These are phyloP conservation scores for Sclerotinia minor DNA, from an alignment of 2,329 filamentous ascomycete genomes.

Conservation along the genomic window DNA sequence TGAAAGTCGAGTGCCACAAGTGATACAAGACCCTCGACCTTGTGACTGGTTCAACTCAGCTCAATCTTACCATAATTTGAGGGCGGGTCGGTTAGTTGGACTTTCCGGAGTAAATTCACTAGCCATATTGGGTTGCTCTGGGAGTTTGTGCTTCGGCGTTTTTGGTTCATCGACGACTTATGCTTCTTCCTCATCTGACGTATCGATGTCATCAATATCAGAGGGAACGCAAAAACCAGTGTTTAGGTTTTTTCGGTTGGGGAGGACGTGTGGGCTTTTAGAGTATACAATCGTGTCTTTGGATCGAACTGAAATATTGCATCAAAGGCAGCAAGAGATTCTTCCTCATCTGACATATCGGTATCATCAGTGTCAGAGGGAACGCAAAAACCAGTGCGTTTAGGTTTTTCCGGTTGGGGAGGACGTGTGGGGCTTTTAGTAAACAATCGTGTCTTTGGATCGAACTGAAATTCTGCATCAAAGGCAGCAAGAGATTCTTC, in stretches of 20 bases:
- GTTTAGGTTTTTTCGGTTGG: neutral
- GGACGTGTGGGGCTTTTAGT: neutral
- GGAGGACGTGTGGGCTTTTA: neutral
- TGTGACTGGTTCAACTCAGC: neutral
- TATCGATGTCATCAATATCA: neutral
- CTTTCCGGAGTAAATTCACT: slow-evolving; percentile 2
- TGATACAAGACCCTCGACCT: neutral
- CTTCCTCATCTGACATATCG: neutral
- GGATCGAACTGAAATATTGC: neutral
- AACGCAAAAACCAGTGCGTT: neutral
- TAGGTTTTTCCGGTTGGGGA: neutral
- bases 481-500: slow-evolving; percentile 19
- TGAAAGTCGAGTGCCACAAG: neutral
- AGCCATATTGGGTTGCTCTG: neutral
- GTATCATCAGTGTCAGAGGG: slow-evolving; percentile 2
- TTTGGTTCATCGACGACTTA: neutral
- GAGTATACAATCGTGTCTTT: neutral
- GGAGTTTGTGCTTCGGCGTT: neutral
- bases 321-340: slow-evolving; percentile 22
- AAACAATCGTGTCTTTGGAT: neutral
- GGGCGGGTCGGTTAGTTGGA: neutral
- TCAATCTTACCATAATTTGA: slow-evolving; percentile 2
- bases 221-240: slow-evolving; percentile 2
- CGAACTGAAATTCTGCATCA: slow-evolving; percentile 4
- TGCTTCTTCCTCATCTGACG: neutral